These are phyloP conservation scores for Pestalotiopsis sp. DNA, from an alignment of 2,329 filamentous ascomycete species.

Conservation along the genomic window DNA sequence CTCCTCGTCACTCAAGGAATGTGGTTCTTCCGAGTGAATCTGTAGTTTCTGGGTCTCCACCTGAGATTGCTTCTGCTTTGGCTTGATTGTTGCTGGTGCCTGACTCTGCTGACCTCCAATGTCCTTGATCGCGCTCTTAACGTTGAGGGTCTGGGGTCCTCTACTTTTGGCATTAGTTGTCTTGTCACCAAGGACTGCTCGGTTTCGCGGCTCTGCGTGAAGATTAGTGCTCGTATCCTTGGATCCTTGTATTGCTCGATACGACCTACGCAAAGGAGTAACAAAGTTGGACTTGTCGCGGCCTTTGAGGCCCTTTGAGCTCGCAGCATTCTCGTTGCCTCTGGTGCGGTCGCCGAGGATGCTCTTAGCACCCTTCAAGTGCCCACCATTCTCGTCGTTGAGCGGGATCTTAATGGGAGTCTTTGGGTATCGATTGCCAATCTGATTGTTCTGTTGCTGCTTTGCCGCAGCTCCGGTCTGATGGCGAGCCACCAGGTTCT, in stretches of 20 bases:
- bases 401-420: conserved; percentile 77
- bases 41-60: conserved; percentile 61
- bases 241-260: not conserved
- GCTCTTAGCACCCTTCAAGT: conserved; percentile 59
- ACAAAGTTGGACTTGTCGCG: conserved; percentile 64
- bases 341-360: conserved; percentile 54
- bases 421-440: conserved; percentile 73
- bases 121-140: conserved; percentile 58
- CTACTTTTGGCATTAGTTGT: conserved; percentile 91
- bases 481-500: conserved; percentile 78
- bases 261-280: conserved; percentile 73
- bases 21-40: conserved; percentile 54
- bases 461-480: conserved; percentile 72
- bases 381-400: conserved; percentile 82
- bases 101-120: conserved; percentile 63
- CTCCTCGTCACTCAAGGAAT: conserved; percentile 62
- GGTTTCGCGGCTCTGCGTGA: conserved; percentile 58
- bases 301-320: conserved; percentile 45
- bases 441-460: conserved; percentile 60
- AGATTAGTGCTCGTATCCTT: not conserved
- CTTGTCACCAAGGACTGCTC: conserved; percentile 88
- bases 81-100: conserved; percentile 56
- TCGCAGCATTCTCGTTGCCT: conserved; percentile 57
- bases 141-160: conserved; percentile 65
- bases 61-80: conserved; percentile 56